Percentiles rank a stretch among this genome's conserved stretches.
phyloP scores from a whole-genome alignment of 176 grass and related monocot genomes.

The Avena eriantha region DNA sequence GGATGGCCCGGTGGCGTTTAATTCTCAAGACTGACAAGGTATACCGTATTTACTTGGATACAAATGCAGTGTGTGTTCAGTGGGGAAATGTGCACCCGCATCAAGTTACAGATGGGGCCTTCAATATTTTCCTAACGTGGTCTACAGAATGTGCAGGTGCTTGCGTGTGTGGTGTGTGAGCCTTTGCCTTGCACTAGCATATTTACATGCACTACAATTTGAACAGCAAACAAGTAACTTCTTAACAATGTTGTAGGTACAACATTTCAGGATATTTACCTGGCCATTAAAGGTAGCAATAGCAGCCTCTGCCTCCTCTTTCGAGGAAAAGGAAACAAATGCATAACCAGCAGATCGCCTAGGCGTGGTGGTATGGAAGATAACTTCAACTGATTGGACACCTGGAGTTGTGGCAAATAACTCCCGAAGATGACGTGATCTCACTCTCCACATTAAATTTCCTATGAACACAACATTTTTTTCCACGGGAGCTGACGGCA shows the following conservation, averaged over 20 bases:
- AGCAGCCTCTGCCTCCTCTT: constrained; percentile 79
- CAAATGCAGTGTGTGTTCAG: background rate
- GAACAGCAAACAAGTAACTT: background rate
- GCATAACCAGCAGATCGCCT: constrained; percentile 91
- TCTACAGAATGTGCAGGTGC: background rate
- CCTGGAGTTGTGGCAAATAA: constrained; percentile 64
- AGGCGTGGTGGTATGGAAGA: constrained; percentile 77
- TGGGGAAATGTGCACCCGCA: background rate
- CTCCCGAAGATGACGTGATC: constrained; percentile 76
- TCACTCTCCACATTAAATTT: constrained; percentile 81
- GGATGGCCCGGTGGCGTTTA: background rate
- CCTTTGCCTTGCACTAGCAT: background rate
- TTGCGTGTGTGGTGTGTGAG: background rate
- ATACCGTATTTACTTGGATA: background rate
- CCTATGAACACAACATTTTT: constrained; percentile 77
- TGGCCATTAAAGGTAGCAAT: constrained; percentile 70
- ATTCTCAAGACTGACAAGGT: background rate
- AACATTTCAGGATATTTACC: constrained; percentile 54
- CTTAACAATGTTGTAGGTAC: background rate
- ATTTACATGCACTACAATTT: background rate
- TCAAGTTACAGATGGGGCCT: background rate
- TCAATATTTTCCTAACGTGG: background rate
- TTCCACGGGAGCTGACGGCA: constrained; percentile 26
- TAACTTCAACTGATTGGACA: constrained; percentile 75
- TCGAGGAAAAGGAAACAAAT: constrained; percentile 82